A percentile compares a stretch with the other conserved stretches of the same genome.
Conservation (phyloP, 139 green algal genomes). For the Micractinium sp. region DNA sequence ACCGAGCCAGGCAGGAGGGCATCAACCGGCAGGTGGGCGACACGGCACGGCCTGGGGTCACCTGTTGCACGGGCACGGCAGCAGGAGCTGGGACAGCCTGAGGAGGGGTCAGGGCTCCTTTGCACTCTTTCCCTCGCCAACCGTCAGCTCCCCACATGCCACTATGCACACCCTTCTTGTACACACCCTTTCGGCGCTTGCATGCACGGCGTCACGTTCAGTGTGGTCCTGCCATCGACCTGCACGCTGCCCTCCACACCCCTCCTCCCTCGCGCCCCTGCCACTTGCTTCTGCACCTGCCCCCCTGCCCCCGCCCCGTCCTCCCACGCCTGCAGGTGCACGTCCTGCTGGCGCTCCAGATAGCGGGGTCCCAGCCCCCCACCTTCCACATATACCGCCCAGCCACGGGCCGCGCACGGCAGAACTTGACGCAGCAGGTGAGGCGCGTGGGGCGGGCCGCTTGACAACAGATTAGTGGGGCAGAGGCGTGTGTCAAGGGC, state of each 20-base stretch:
- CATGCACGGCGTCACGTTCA: not conserved
- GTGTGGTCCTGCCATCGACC: no score
- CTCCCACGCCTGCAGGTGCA: not conserved
- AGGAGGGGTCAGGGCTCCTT: no score
- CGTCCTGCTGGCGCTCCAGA: conserved; percentile 46
- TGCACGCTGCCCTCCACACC: not conserved
- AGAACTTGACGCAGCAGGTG: conserved; percentile 33
- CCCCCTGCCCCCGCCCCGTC: not conserved
- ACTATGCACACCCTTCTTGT: no score
- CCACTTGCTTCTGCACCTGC: not conserved
- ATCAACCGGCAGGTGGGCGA: conserved; percentile 14
- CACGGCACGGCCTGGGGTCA: not conserved
- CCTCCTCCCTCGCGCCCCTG: no score
- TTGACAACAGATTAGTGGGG: no score
- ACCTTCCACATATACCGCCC: conserved; percentile 37
- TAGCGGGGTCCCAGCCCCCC: conserved; percentile 4
- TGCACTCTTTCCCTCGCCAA: not conserved
- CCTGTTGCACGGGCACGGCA: no score
- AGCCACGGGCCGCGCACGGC: conserved; percentile 24
- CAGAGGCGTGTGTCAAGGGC: no score
- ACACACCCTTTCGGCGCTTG: not conserved
- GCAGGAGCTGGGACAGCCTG: no score
- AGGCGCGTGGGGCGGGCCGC: no score
- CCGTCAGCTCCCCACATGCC: no score
- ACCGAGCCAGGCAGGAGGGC: conserved; percentile 14